A percentile compares a stretch with the other conserved stretches of the same genome.
Evolutionary conservation across 2,329 filamentous ascomycete genomes (phyloP).

Genomic region (Pseudohalonectria lignicola): DNA sequence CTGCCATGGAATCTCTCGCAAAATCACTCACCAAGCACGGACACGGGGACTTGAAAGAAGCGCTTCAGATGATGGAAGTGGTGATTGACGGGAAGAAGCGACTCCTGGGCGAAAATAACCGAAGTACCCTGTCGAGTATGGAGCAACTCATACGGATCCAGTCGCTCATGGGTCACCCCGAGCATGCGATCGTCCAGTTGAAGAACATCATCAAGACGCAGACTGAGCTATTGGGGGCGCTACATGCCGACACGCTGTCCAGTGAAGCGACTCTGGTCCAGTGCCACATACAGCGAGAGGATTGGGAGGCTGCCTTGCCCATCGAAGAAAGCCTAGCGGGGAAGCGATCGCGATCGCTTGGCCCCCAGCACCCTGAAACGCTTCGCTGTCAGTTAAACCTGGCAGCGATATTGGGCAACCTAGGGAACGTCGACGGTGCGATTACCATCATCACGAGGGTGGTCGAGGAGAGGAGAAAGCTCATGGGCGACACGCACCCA

Average conservation of each 20-base stretch:
- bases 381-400: not conserved
- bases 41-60: not conserved
- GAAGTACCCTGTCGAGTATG: not conserved
- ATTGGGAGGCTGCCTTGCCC: not conserved
- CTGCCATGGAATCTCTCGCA: not conserved
- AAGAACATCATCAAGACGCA: not conserved
- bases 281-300: not conserved
- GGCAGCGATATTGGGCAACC: not conserved
- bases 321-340: not conserved
- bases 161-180: not conserved
- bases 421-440: not conserved
- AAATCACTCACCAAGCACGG: not conserved
- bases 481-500: not conserved
- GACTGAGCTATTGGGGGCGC: not conserved
- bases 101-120: not conserved
- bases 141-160: not conserved
- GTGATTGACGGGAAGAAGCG: not conserved
- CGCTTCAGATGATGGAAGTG: not conserved
- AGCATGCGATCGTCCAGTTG: not conserved
- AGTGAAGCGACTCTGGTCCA: not conserved
- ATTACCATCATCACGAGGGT: not conserved
- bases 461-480: not conserved
- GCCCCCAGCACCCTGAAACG: not conserved
- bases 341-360: not conserved
- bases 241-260: not conserved